Percentiles rank a stretch among this genome's conserved stretches.
These are phyloP conservation scores for Trametes cinnabarina DNA, from an alignment of 768 basidiomycete genomes.

Conservation along the genomic window DNA sequence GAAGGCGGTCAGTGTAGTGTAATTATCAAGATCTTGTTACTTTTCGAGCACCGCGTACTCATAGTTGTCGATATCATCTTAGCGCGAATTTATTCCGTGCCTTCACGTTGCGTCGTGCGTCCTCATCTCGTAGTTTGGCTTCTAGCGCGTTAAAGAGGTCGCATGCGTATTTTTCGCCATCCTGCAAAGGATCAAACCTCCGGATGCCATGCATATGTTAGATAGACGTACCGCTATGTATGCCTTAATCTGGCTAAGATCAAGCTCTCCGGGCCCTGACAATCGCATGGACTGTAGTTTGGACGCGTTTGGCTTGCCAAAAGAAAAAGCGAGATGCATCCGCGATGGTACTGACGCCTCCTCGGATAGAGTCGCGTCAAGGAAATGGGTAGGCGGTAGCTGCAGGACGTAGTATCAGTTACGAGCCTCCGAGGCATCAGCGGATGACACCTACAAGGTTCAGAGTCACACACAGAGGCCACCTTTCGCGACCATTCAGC, in stretches of 20 bases:
- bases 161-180: slow-evolving; percentile 62
- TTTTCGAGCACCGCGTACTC: neutral
- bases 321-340: slow-evolving; percentile 65
- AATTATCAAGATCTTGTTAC: neutral
- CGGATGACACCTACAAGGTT: slow-evolving; percentile 76
- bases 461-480: slow-evolving; percentile 78
- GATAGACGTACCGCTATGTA: slow-evolving; percentile 52
- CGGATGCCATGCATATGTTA: neutral
- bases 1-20: neutral
- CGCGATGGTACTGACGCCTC: slow-evolving; percentile 64
- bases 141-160: slow-evolving; percentile 58
- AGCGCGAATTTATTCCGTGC: slow-evolving; percentile 52
- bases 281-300: slow-evolving; percentile 62
- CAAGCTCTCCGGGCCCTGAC: slow-evolving; percentile 61
- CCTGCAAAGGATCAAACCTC: slow-evolving; percentile 38
- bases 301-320: slow-evolving; percentile 37
- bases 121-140: slow-evolving; percentile 63
- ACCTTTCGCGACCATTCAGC: slow-evolving; percentile 56
- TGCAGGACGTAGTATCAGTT: slow-evolving; percentile 25
- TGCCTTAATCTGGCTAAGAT: slow-evolving; percentile 43
- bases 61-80: neutral
- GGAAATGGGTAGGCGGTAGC: slow-evolving; percentile 59
- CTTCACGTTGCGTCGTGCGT: slow-evolving; percentile 56
- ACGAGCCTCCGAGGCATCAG: too few species aligned
- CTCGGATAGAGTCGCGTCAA: slow-evolving; percentile 74